Percentiles rank a stretch among this genome's conserved stretches.
phyloP scores from a whole-genome alignment of 306 rosid genomes.

The Dryas drummondii region DNA sequence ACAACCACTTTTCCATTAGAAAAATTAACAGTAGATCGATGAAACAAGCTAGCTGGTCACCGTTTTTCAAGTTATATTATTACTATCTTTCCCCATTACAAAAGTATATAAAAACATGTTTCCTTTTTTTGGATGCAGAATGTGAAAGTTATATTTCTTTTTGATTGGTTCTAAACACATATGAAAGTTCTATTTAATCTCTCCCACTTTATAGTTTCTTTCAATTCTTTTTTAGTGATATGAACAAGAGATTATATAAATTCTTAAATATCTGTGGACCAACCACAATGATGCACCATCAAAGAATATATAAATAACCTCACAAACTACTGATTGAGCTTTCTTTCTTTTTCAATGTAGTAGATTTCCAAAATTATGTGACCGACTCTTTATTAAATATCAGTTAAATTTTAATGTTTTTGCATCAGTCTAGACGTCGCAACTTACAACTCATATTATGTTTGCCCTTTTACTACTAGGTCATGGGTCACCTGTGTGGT shows the following conservation, averaged over 20 bases:
- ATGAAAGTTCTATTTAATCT: neutral
- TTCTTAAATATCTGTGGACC: constrained; percentile 20
- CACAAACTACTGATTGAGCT: neutral
- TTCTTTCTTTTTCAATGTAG: constrained; percentile 10
- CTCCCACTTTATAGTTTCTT: constrained; percentile 19
- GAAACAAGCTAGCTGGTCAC: constrained; percentile 7
- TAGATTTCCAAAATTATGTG: neutral
- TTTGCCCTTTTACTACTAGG: no score
- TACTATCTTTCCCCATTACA: neutral
- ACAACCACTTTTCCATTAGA: constrained; percentile 25
- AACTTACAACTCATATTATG: no score
- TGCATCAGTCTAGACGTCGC: no score
- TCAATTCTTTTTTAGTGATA: neutral
- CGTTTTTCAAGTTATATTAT: constrained; percentile 3
- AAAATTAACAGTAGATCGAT: constrained; percentile 1
- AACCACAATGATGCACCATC: neutral
- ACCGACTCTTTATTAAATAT: neutral
- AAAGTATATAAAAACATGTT: neutral
- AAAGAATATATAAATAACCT: neutral
- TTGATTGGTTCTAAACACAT: constrained; percentile 9
- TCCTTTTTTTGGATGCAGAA: constrained; percentile 9
- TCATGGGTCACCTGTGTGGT: neutral
- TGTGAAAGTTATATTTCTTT: constrained; percentile 3
- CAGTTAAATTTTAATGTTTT: no score
- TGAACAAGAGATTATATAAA: no score